Conservation (phyloP, 1,284 basidiomycete species). For the Anthracocystis panici-leucophaei region DNA sequence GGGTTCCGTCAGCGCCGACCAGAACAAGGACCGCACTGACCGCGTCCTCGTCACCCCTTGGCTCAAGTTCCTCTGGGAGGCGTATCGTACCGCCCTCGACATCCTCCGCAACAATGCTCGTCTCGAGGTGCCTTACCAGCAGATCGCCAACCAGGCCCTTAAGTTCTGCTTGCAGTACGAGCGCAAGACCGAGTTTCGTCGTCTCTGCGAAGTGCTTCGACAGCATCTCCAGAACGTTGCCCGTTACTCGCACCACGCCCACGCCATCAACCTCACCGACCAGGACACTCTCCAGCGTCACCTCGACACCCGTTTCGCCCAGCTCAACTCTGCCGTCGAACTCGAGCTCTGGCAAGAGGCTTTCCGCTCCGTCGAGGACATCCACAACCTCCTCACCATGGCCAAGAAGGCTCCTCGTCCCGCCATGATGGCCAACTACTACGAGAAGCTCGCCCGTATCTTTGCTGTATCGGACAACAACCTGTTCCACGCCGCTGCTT, state of each 20-base stretch:
- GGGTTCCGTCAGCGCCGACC: constrained; percentile 87
- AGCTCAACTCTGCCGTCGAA: constrained; percentile 97
- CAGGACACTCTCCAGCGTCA: constrained; percentile 96
- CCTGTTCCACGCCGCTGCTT: constrained; percentile 96
- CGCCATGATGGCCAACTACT: constrained; percentile 98
- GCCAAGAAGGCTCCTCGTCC: constrained; percentile 88
- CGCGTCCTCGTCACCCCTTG: constrained; percentile 94
- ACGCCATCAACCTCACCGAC: constrained; percentile 97
- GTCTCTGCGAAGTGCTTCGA: constrained; percentile 94
- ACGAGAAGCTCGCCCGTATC: constrained; percentile 96
- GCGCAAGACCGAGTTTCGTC: constrained; percentile 96
- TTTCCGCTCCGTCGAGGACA: constrained; percentile 97
- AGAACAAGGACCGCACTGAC: constrained; percentile 95
- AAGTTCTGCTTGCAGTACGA: constrained; percentile 93
- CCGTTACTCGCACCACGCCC: constrained; percentile 93
- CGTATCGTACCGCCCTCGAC: constrained; percentile 94
- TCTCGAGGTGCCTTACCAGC: constrained; percentile 94
- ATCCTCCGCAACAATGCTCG: constrained; percentile 97
- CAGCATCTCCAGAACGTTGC: constrained; percentile 94
- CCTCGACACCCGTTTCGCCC: constrained; percentile 96
- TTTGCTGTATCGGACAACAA: constrained; percentile 87
- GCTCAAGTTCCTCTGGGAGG: constrained; percentile 99
- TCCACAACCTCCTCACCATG: constrained; percentile 93
- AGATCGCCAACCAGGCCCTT: constrained; percentile 97
- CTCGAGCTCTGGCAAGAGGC: constrained; percentile 99